A percentile compares a stretch with the other conserved stretches of the same genome.
Conservation (phyloP, 2,329 filamentous ascomycete species). For the Alternaria triticina region DNA sequence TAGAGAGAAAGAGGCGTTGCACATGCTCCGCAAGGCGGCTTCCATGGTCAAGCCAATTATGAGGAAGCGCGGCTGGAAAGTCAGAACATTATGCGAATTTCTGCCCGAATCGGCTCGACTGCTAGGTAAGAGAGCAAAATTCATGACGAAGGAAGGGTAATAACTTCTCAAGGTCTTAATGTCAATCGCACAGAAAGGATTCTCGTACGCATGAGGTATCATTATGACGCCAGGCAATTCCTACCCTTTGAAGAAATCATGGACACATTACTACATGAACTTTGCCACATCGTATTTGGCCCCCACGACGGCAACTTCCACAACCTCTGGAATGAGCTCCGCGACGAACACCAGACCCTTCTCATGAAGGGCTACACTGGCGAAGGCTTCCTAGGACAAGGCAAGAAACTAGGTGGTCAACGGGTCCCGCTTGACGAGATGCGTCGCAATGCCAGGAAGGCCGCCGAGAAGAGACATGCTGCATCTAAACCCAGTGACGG, state of each 20-base stretch:
- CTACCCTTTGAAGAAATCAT: constrained; percentile 79
- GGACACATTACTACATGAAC: constrained; percentile 93
- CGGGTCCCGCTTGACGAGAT: constrained; percentile 71
- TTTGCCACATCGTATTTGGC: constrained; percentile 85
- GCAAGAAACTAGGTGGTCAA: constrained; percentile 70
- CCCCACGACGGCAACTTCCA: constrained; percentile 86
- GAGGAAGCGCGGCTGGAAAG: constrained; percentile 82
- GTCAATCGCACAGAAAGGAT: constrained; percentile 79
- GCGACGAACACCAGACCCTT: constrained; percentile 82
- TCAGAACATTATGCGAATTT: constrained; percentile 83
- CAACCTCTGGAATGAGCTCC: constrained; percentile 84
- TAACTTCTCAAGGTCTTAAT: constrained; percentile 67
- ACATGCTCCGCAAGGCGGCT: constrained; percentile 77
- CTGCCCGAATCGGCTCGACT: constrained; percentile 76
- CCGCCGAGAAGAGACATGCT: constrained; percentile 72
- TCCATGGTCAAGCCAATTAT: constrained; percentile 95
- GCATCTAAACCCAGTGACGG: constrained; percentile 69
- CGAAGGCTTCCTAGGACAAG: constrained; percentile 82
- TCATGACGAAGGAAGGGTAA: too few relatives aligned
- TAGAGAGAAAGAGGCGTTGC: constrained; percentile 53
- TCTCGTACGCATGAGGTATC: constrained; percentile 79
- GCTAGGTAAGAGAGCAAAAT: constrained; percentile 64
- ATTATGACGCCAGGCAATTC: constrained; percentile 76
- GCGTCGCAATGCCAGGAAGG: constrained; percentile 73
- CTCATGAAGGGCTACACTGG: constrained; percentile 85